Conservation (phyloP, 257 asterid species). For the Agastache rugosa region DNA sequence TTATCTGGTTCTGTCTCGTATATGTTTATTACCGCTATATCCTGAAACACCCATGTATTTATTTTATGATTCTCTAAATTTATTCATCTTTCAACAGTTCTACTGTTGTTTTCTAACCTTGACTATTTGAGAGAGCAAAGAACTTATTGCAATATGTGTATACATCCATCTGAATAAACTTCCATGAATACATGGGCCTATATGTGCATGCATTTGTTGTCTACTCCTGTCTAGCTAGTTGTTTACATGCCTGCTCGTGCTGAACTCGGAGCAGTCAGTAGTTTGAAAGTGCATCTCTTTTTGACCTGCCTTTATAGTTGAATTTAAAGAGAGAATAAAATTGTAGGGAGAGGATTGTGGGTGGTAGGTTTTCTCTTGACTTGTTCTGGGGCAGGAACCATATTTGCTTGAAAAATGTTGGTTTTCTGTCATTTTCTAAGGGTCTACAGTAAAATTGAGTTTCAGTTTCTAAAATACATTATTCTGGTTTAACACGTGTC, state of each 20-base stretch:
- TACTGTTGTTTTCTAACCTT: neutral
- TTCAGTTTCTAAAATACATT: neutral
- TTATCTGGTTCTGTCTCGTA: slow-evolving; percentile 21
- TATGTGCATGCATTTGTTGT: neutral
- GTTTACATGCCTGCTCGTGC: neutral
- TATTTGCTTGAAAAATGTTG: too few species aligned
- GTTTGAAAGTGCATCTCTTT: slow-evolving; percentile 6
- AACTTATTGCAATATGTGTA: slow-evolving; percentile 15
- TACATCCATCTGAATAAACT: neutral
- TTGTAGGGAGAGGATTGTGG: neutral
- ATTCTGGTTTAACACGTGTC: neutral
- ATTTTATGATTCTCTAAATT: neutral
- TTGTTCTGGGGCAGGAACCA: neutral
- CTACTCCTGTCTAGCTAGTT: slow-evolving; percentile 14
- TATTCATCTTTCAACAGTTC: slow-evolving; percentile 4
- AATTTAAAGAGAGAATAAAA: slow-evolving; percentile 4
- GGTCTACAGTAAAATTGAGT: neutral
- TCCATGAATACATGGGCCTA: neutral
- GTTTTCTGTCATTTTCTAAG: neutral
- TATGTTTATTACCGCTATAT: slow-evolving; percentile 9
- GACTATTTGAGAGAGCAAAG: neutral
- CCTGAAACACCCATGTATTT: slow-evolving; percentile 9
- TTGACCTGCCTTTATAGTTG: neutral
- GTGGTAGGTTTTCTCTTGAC: neutral
- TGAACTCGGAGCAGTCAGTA: neutral